These are phyloP conservation scores for Populus hybrid DNA, from an alignment of 441 rosid species.

Conservation along the genomic window DNA sequence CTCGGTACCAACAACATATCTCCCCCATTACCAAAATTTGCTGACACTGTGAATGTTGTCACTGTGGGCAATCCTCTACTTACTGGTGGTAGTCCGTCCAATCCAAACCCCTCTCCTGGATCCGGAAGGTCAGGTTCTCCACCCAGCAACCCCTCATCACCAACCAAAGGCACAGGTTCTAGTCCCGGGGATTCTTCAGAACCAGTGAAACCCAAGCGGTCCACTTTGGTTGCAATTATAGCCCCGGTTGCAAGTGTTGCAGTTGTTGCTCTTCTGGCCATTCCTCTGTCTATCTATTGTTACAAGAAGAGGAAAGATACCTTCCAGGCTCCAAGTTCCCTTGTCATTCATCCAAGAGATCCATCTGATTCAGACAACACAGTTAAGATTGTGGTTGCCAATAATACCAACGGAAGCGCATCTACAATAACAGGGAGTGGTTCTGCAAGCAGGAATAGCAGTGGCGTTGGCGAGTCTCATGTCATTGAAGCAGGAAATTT, in stretches of 20 bases:
- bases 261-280: slow-evolving; percentile 30
- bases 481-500: slow-evolving; percentile 69
- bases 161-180: slow-evolving; percentile 22
- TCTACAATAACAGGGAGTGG: slow-evolving; percentile 45
- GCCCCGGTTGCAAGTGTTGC: slow-evolving; percentile 49
- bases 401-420: slow-evolving; percentile 39
- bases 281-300: slow-evolving; percentile 46
- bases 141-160: slow-evolving; percentile 15
- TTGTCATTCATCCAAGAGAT: slow-evolving; percentile 67
- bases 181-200: slow-evolving; percentile 25
- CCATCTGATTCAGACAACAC: slow-evolving; percentile 50
- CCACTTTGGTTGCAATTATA: slow-evolving; percentile 36
- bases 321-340: slow-evolving; percentile 38
- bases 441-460: slow-evolving; percentile 42
- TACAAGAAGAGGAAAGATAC: slow-evolving; percentile 37
- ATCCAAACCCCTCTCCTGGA: slow-evolving; percentile 27
- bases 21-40: slow-evolving; percentile 52
- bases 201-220: slow-evolving; percentile 27
- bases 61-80: slow-evolving; percentile 43
- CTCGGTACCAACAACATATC: slow-evolving; percentile 53
- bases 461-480: slow-evolving; percentile 51
- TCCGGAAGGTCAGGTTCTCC: slow-evolving; percentile 26
- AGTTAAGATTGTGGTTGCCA: slow-evolving; percentile 59
- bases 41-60: slow-evolving; percentile 27
- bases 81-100: slow-evolving; percentile 11